Evolutionary conservation across 495 filamentous ascomycete genomes (phyloP), one percentile per base, ranked within the genome.

Genomic region (Elasticomyces elasticus): DNA sequence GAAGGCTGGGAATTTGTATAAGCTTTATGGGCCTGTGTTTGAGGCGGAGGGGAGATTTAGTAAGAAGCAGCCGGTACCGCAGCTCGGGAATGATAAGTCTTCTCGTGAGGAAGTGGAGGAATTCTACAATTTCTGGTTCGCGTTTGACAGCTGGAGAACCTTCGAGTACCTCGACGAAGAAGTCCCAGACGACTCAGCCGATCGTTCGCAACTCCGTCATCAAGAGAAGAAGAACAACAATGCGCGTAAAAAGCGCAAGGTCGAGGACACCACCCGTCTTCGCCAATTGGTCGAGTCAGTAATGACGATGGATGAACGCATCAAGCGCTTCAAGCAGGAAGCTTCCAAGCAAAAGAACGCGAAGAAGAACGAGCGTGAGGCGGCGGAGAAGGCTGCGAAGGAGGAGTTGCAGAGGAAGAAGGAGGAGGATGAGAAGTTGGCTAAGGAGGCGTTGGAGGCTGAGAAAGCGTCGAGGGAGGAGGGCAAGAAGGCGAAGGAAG

Each of bases 121-220:
- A 52, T 98, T 98, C 76, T 98, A 98, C 78, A 94, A 97, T 77
- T 98, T 96, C 79, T 98, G 87, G 85, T 98, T 95, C 78, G 89
- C 89, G 76, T 92, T 98, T 63, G 94, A 98, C 78, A 90, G 85
- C 69, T 98, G 92, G 92, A 78, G 92, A 45, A 81, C 85, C 23
- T 98, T 98, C 69, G 92, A 98, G 74, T 98, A 98, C 69, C 86
- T 91, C 35, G 94, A 98, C 65, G 92, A 97, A 75, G 92, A 98
- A 64, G 90, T 98, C 17, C 92, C 92, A 35, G 92, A 98, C 66
- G 92, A 98, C 78, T 92, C 87, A 72, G 92, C 96, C 75, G 94
- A 89, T 79, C 87, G 92, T 69, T 88, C 97, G 74, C 92, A 98
- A 78, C 96, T 95, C 78, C 87, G 92, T 44, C 89, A 96, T 73